Conservation (phyloP, 169 alveolate species). For the Cryptosporidium ubiquitum region DNA sequence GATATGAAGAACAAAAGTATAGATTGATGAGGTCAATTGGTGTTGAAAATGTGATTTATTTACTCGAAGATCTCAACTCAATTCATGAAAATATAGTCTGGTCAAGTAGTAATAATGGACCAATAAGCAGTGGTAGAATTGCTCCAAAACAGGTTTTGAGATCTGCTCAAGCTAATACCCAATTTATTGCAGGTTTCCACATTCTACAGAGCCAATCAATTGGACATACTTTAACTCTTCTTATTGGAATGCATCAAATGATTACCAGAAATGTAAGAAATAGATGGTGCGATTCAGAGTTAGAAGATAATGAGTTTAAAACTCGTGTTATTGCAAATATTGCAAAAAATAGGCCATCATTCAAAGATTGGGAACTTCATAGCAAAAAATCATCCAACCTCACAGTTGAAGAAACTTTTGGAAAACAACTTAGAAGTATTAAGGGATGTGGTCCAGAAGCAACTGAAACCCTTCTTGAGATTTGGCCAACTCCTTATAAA, state of each 20-base stretch:
- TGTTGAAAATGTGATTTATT: slow-evolving; percentile 81
- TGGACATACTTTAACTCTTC: slow-evolving; percentile 77
- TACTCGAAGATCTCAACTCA: slow-evolving; percentile 79
- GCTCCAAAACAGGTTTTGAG: slow-evolving; percentile 76
- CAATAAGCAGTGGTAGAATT: slow-evolving; percentile 76
- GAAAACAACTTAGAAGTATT: slow-evolving; percentile 83
- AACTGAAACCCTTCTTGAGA: slow-evolving; percentile 80
- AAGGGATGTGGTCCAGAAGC: slow-evolving; percentile 84
- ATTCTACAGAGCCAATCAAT: slow-evolving; percentile 79
- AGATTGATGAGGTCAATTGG: slow-evolving; percentile 83
- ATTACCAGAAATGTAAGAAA: slow-evolving; percentile 50
- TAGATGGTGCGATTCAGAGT: slow-evolving; percentile 26
- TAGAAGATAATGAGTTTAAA: slow-evolving; percentile 23
- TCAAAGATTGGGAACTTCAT: slow-evolving; percentile 81
- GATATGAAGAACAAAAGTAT: slow-evolving; percentile 85
- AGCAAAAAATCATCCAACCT: slow-evolving; percentile 82
- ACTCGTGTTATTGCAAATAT: slow-evolving; percentile 26
- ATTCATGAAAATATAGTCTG: slow-evolving; percentile 67
- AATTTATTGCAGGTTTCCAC: slow-evolving; percentile 78
- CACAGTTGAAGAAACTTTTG: slow-evolving; percentile 84
- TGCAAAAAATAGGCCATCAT: slow-evolving; percentile 73
- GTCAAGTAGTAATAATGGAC: slow-evolving; percentile 70
- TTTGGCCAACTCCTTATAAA: slow-evolving; percentile 86
- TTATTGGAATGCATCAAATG: slow-evolving; percentile 75
- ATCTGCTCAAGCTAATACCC: slow-evolving; percentile 77